phyloP scores from a whole-genome alignment of 1,139 yeast species.

The Chernovozyma aurita region DNA sequence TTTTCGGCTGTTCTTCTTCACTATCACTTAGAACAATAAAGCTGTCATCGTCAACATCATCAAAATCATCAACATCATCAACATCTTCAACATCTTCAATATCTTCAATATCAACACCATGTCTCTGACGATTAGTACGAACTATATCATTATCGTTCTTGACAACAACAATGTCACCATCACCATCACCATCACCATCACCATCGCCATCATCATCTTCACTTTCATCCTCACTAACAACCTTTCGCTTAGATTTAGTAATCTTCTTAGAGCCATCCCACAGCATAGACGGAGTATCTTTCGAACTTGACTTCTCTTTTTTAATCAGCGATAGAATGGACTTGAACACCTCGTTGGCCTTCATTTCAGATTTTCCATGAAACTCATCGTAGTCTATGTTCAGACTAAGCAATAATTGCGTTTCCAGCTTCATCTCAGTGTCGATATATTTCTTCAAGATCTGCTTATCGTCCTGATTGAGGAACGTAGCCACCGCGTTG shows the following conservation, averaged over 20 bases:
- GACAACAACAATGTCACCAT: background rate
- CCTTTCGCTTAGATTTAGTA: constrained; percentile 10
- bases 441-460: constrained; percentile 69
- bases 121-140: background rate
- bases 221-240: constrained; percentile 5
- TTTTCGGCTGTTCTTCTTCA: constrained; percentile 7
- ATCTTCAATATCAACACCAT: constrained; percentile 24
- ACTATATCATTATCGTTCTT: background rate
- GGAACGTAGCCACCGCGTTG: constrained; percentile 65
- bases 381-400: constrained; percentile 32
- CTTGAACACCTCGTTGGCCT: constrained; percentile 26
- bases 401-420: constrained; percentile 48
- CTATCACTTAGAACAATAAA: constrained; percentile 3
- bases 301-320: constrained; percentile 10
- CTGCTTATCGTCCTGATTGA: constrained; percentile 78
- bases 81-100: constrained; percentile 50
- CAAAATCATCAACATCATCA: background rate
- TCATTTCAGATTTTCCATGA: constrained; percentile 25
- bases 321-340: constrained; percentile 23
- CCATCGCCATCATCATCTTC: constrained; percentile 8
- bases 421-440: constrained; percentile 58
- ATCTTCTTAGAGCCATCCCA: constrained; percentile 5
- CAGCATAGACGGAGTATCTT: background rate
- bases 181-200: constrained; percentile 10
- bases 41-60: background rate